Percentiles rank a stretch among this genome's conserved stretches.
These are phyloP conservation scores for Lyophyllum shimeji DNA, from an alignment of 768 basidiomycete genomes.

Conservation along the genomic window DNA sequence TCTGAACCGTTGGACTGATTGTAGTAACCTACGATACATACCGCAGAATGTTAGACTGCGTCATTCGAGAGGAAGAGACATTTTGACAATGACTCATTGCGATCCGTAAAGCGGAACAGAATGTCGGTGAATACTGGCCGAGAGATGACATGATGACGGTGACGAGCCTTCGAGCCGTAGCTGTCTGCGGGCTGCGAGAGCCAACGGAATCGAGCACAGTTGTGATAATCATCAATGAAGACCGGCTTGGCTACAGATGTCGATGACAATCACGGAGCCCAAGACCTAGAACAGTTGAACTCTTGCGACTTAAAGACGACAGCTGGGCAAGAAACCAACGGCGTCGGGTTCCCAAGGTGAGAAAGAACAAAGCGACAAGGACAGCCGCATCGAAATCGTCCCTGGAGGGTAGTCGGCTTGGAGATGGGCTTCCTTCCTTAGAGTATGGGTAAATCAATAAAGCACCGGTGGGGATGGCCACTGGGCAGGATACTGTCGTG, in stretches of 20 bases:
- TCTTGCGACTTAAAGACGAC: background rate
- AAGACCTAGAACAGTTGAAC: background rate
- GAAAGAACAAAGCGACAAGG: background rate
- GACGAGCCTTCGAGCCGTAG: too few relatives aligned
- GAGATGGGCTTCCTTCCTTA: background rate
- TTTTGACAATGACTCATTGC: too few relatives aligned
- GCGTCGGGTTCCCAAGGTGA: background rate
- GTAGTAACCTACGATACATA: background rate
- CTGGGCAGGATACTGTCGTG: background rate
- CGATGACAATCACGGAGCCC: background rate
- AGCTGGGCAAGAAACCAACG: background rate
- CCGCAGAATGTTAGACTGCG: too few relatives aligned
- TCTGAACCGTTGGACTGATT: background rate
- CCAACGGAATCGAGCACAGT: background rate
- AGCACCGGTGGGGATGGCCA: background rate
- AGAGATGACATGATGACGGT: too few relatives aligned
- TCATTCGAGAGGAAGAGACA: too few relatives aligned
- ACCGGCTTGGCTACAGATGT: background rate
- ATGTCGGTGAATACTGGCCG: too few relatives aligned
- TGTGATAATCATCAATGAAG: background rate
- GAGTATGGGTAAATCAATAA: too few relatives aligned
- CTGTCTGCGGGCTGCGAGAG: too few relatives aligned
- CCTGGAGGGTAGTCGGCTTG: background rate
- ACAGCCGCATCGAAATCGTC: background rate
- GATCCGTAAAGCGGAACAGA: too few relatives aligned